Percentiles rank a stretch among this genome's conserved stretches.
Evolutionary conservation across 2,329 filamentous ascomycete genomes (phyloP).

Genomic region (Fusarium albosuccineum): DNA sequence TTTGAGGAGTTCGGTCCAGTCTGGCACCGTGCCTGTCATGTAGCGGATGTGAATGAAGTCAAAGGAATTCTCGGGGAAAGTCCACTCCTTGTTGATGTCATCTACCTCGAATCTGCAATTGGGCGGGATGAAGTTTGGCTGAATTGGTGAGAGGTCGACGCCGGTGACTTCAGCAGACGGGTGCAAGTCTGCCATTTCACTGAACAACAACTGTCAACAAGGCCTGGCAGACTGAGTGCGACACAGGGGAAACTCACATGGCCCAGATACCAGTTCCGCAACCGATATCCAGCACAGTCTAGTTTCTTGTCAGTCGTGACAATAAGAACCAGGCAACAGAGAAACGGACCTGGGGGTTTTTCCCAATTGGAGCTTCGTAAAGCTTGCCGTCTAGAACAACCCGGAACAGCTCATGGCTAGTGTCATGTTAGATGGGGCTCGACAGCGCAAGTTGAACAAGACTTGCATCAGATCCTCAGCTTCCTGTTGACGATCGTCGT

Average conservation of each 20-base stretch:
- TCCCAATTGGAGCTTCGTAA: conserved; percentile 26
- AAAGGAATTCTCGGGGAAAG: not conserved
- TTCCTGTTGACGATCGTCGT: conserved; percentile 33
- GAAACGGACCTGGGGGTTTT: conserved; percentile 12
- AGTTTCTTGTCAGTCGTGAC: not conserved
- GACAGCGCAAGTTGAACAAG: fast-evolving
- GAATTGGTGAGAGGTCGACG: not conserved
- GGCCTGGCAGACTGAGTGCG: not conserved
- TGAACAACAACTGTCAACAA: not conserved
- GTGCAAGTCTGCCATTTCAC: conserved; percentile 1
- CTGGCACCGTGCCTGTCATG: conserved; percentile 4
- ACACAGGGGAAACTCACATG: conserved; percentile 9
- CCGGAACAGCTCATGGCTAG: conserved; percentile 28
- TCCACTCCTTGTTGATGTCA: conserved; percentile 4
- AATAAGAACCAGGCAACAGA: fast-evolving
- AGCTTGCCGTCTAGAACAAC: conserved; percentile 24
- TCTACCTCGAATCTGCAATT: conserved; percentile 6
- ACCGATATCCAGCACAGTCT: conserved; percentile 23
- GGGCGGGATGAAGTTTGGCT: conserved; percentile 1
- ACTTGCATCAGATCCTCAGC: conserved; percentile 33
- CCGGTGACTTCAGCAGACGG: not conserved
- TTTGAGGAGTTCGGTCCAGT: conserved; percentile 3
- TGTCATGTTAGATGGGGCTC: not conserved
- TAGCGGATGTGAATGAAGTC: conserved; percentile 9
- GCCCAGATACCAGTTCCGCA: conserved; percentile 34